These are phyloP conservation scores for Omphalea diandra DNA, from an alignment of 441 rosid species.

Conservation along the genomic window DNA sequence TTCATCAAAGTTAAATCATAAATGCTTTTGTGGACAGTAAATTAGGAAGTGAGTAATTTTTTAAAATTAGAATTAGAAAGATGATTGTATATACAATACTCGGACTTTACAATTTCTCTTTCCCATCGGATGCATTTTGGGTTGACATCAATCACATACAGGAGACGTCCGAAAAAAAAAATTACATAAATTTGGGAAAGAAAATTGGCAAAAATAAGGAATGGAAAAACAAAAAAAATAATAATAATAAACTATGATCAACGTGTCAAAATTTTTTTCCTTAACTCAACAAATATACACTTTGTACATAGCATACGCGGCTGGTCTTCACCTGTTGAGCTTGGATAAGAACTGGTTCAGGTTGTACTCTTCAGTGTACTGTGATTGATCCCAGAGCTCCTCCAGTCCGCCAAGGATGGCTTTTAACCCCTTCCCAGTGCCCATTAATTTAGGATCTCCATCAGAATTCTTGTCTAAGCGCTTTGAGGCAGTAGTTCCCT, in stretches of 20 bases:
- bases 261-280: conserved; percentile 31
- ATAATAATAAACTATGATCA: too few species aligned
- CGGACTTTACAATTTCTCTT: conserved; percentile 39
- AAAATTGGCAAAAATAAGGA: conserved; percentile 13
- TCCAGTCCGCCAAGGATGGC: conserved; percentile 92
- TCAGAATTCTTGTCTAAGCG: conserved; percentile 47
- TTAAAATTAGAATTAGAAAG: conserved; percentile 5
- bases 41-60: too few species aligned
- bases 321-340: conserved; percentile 61
- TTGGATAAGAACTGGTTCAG: conserved; percentile 78
- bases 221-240: conserved; percentile 13
- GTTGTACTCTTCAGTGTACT: conserved; percentile 95
- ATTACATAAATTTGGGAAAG: conserved; percentile 23
- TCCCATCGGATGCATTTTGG: conserved; percentile 25
- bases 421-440: conserved; percentile 87
- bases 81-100: conserved; percentile 35
- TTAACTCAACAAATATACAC: conserved; percentile 40
- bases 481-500: conserved; percentile 59
- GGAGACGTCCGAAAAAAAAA: conserved; percentile 23
- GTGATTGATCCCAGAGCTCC: conserved; percentile 99
- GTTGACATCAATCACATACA: conserved; percentile 13
- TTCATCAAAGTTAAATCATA: too few species aligned
- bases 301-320: conserved; percentile 33
- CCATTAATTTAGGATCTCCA: conserved; percentile 61
- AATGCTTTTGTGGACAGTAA: too few species aligned